Percentiles rank a stretch among this genome's conserved stretches.
Evolutionary conservation across 108 stramenopile genomes (phyloP).

Genomic region (Fragilariopsis cylindrus): DNA sequence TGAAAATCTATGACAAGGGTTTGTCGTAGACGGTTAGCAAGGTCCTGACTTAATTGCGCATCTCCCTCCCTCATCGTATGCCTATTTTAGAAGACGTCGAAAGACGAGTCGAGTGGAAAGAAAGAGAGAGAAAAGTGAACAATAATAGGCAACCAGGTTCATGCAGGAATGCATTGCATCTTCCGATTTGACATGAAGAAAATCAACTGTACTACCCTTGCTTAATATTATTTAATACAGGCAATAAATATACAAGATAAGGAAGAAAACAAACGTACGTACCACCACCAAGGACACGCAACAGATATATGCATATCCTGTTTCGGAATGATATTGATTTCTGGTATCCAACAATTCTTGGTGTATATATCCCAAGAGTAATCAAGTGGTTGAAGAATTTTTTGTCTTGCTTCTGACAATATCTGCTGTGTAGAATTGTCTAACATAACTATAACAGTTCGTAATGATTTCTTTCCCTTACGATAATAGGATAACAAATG

Average conservation of each 20-base stretch:
- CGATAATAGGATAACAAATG: conserved; percentile 32
- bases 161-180: background rate
- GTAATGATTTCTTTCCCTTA: conserved; percentile 46
- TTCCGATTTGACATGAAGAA: too few relatives aligned
- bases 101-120: background rate
- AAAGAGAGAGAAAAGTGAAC: background rate
- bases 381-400: conserved; percentile 44
- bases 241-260: background rate
- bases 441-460: conserved; percentile 57
- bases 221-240: too few relatives aligned
- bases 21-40: conserved; percentile 48
- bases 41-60: conserved; percentile 36
- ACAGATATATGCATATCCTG: conserved; percentile 58
- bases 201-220: too few relatives aligned
- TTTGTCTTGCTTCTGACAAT: conserved; percentile 40
- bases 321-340: conserved; percentile 43
- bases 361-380: conserved; percentile 42
- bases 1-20: conserved; percentile 55
- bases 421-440: conserved; percentile 35
- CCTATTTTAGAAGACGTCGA: background rate
- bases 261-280: background rate
- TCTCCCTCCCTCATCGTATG: conserved; percentile 53
- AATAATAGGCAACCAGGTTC: background rate
- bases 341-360: conserved; percentile 53
- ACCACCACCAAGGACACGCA: conserved; percentile 67